Evolutionary conservation across 257 asterid genomes (phyloP).

Genomic region (Henckelia pumila): DNA sequence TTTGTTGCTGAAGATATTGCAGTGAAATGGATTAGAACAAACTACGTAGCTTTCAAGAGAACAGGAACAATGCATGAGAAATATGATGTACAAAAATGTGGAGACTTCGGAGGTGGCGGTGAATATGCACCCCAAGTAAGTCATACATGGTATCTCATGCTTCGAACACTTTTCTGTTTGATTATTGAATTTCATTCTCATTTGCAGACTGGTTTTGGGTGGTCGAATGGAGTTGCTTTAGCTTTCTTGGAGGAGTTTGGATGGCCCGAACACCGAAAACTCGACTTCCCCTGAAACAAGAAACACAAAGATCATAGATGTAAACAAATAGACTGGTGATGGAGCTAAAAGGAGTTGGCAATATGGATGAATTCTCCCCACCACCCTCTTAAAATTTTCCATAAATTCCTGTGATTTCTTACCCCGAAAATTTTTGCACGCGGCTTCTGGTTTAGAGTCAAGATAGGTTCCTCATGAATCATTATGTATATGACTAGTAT

Average conservation of each 20-base stretch:
- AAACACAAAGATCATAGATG: background rate
- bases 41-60: slow-evolving; percentile 57
- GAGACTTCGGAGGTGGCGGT: slow-evolving; percentile 84
- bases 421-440: too few relatives aligned
- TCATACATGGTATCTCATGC: background rate
- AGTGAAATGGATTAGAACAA: too few relatives aligned
- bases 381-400: too few relatives aligned
- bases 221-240: slow-evolving; percentile 90
- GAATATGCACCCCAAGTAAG: slow-evolving; percentile 91
- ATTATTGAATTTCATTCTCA: too few relatives aligned
- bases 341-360: too few relatives aligned
- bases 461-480: too few relatives aligned
- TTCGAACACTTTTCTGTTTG: too few relatives aligned
- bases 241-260: slow-evolving; percentile 92
- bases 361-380: too few relatives aligned
- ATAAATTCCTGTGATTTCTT: too few relatives aligned
- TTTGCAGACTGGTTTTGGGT: slow-evolving; percentile 88
- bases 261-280: slow-evolving; percentile 57
- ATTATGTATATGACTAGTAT: too few relatives aligned
- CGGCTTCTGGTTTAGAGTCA: too few relatives aligned
- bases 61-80: slow-evolving; percentile 92
- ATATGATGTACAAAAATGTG: slow-evolving; percentile 72
- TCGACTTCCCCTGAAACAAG: slow-evolving; percentile 40
- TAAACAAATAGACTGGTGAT: too few relatives aligned
- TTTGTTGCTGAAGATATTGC: slow-evolving; percentile 59